Percentiles rank a stretch among this genome's conserved stretches.
phyloP scores from a whole-genome alignment of 352 stramenopile species.

The Peronospora tabacina region DNA sequence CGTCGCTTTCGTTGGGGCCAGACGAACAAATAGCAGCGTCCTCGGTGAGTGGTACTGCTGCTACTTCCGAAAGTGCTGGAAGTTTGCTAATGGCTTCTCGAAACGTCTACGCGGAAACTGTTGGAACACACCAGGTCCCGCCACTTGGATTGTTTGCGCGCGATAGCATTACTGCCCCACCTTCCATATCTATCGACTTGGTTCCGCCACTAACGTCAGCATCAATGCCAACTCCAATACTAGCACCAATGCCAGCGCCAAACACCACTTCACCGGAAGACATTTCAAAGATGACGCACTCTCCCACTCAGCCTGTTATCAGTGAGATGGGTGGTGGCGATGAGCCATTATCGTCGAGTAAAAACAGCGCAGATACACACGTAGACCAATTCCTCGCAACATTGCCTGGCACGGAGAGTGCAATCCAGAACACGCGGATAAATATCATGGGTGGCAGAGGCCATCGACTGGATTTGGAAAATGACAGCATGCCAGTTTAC shows the following conservation, averaged over 20 bases:
- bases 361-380: slow-evolving; percentile 29
- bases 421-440: slow-evolving; percentile 86
- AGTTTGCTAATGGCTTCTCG: slow-evolving; percentile 11
- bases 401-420: slow-evolving; percentile 86
- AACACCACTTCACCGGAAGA: slow-evolving; percentile 4
- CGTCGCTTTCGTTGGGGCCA: slow-evolving; percentile 47
- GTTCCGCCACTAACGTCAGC: neutral
- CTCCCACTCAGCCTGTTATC: slow-evolving; percentile 23
- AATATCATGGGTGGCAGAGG: slow-evolving; percentile 89
- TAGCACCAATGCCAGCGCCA: slow-evolving; percentile 1
- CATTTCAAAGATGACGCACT: slow-evolving; percentile 7
- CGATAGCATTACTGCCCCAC: slow-evolving; percentile 17
- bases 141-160: slow-evolving; percentile 7
- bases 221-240: neutral
- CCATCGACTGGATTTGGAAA: slow-evolving; percentile 78
- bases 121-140: slow-evolving; percentile 36
- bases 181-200: slow-evolving; percentile 10
- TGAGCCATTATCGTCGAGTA: slow-evolving; percentile 50
- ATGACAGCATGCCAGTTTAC: slow-evolving; percentile 33
- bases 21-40: slow-evolving; percentile 42
- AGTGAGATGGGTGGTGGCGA: slow-evolving; percentile 28
- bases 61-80: slow-evolving; percentile 10
- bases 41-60: slow-evolving; percentile 13
- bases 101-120: slow-evolving; percentile 28
- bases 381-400: slow-evolving; percentile 73